Conservation (phyloP, 305 asterid species). For the Fraxinus albicans region DNA sequence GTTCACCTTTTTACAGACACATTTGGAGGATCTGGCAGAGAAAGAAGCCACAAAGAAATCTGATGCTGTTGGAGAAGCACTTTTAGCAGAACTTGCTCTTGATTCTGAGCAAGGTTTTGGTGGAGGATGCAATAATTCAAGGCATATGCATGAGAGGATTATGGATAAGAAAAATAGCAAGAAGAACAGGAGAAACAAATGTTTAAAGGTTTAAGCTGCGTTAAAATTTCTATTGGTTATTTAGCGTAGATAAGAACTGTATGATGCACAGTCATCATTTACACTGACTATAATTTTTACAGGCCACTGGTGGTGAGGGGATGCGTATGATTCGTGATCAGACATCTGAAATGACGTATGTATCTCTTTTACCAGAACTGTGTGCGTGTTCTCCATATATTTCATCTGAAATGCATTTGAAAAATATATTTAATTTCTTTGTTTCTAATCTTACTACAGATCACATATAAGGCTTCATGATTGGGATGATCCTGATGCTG, state of each 20-base stretch:
- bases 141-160: conserved; percentile 55
- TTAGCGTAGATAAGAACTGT: conserved; percentile 20
- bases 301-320: conserved; percentile 56
- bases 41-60: conserved; percentile 92
- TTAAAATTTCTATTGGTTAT: conserved; percentile 7
- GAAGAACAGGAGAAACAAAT: conserved; percentile 66
- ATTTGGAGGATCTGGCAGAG: conserved; percentile 80
- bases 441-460: conserved; percentile 41
- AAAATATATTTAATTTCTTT: too few species aligned
- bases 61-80: conserved; percentile 89
- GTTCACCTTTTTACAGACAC: conserved; percentile 45
- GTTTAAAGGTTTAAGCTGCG: conserved; percentile 54
- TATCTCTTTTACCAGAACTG: conserved; percentile 17
- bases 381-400: conserved; percentile 10
- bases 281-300: conserved; percentile 33
- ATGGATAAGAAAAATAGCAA: conserved; percentile 76
- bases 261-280: conserved; percentile 17
- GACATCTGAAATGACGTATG: conserved; percentile 59
- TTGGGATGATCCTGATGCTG: conserved; percentile 42
- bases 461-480: conserved; percentile 43
- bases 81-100: conserved; percentile 84
- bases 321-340: conserved; percentile 25
- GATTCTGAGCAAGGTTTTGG: conserved; percentile 63
- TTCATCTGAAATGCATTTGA: conserved; percentile 1
- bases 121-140: conserved; percentile 50